These are phyloP conservation scores for Thalassiosira sp. DNA, from an alignment of 352 stramenopile species.

Conservation along the genomic window DNA sequence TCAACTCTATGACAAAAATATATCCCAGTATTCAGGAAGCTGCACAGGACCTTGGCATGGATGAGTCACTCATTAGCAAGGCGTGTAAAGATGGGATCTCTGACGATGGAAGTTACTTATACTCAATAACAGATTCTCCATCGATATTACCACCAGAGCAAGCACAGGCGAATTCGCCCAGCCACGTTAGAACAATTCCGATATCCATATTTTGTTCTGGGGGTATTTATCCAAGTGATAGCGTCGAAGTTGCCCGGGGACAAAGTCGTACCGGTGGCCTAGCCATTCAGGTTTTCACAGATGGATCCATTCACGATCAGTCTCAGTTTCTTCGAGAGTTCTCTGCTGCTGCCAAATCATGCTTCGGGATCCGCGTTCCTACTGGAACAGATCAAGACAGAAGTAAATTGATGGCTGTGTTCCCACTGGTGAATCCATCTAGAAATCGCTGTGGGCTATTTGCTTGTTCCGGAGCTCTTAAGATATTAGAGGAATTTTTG, in stretches of 20 bases:
- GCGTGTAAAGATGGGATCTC: constrained; percentile 19
- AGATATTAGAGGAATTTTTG: constrained; percentile 38
- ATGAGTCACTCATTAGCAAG: constrained; percentile 29
- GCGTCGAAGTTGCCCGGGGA: constrained; percentile 22
- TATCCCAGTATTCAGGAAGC: constrained; percentile 30
- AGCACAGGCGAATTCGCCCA: background rate
- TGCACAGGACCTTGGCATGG: constrained; percentile 36
- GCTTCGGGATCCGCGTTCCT: constrained; percentile 35
- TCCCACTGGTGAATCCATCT: constrained; percentile 57
- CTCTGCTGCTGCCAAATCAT: constrained; percentile 16
- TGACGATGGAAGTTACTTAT: constrained; percentile 34
- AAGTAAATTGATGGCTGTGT: constrained; percentile 38
- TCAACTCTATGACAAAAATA: constrained; percentile 38
- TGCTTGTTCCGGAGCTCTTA: constrained; percentile 54
- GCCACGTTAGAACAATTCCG: background rate
- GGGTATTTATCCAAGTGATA: constrained; percentile 53
- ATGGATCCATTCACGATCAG: constrained; percentile 10
- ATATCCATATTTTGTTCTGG: constrained; percentile 50
- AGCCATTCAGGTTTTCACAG: constrained; percentile 39
- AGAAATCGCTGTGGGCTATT: constrained; percentile 65
- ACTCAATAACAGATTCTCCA: constrained; percentile 1
- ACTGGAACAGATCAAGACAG: constrained; percentile 8
- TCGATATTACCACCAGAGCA: background rate
- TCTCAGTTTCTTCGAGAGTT: constrained; percentile 20
- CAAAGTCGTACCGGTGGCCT: constrained; percentile 46